These are phyloP conservation scores for Suhomyces prunicola DNA, from an alignment of 805 yeast species.

Conservation along the genomic window DNA sequence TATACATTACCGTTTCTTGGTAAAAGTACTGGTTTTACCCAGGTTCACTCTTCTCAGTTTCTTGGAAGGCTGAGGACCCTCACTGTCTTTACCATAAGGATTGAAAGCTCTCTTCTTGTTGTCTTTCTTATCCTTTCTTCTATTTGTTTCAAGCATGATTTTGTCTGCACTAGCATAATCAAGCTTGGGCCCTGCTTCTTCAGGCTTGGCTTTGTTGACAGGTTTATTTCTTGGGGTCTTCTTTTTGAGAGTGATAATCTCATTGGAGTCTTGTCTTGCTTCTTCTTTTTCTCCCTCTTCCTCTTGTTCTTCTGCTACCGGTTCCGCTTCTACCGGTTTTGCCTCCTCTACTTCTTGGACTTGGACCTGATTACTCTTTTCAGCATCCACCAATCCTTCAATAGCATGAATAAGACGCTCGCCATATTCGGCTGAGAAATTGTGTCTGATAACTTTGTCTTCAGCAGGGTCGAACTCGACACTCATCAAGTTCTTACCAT, in stretches of 20 bases:
- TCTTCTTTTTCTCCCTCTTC: neutral
- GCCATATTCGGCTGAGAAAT: constrained; percentile 14
- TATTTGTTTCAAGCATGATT: constrained; percentile 27
- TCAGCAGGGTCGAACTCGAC: constrained; percentile 13
- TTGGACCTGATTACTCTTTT: constrained; percentile 3
- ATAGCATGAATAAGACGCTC: constrained; percentile 12
- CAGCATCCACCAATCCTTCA: constrained; percentile 12
- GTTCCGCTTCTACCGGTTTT: constrained; percentile 6
- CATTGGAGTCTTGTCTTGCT: constrained; percentile 24
- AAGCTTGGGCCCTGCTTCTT: constrained; percentile 23
- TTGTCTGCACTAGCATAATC: constrained; percentile 47
- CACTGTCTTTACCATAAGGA: constrained; percentile 51
- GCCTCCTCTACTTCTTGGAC: constrained; percentile 9
- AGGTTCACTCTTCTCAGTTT: constrained; percentile 32
- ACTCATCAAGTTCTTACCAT: constrained; percentile 1
- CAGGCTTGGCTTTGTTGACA: constrained; percentile 8
- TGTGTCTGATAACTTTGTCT: constrained; percentile 13
- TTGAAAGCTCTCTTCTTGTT: constrained; percentile 48
- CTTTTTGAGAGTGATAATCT: constrained; percentile 36
- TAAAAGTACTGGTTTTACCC: constrained; percentile 40
- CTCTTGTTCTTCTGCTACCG: constrained; percentile 1
- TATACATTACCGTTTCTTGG: constrained; percentile 8
- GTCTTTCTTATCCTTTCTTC: constrained; percentile 14
- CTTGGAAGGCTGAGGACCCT: constrained; percentile 56
- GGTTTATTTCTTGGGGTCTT: constrained; percentile 4